A percentile compares a stretch with the other conserved stretches of the same genome.
phyloP scores from a whole-genome alignment of 2,329 filamentous ascomycete species.

The Penicillium frequentans region DNA sequence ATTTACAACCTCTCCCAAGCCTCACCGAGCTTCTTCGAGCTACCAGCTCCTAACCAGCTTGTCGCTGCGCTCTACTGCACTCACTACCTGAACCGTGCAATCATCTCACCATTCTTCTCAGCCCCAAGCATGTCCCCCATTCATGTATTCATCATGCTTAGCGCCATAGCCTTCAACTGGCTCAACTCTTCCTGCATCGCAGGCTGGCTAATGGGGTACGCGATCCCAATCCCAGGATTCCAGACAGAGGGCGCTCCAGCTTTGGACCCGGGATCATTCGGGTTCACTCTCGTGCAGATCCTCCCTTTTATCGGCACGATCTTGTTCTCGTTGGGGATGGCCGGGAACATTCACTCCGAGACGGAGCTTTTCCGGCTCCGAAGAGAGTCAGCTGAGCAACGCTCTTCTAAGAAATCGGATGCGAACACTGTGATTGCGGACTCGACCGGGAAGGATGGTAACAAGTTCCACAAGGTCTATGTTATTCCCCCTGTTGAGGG shows the following conservation, averaged over 20 bases:
- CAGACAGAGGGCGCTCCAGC: conserved; percentile 12
- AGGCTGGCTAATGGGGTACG: conserved; percentile 80
- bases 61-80: conserved; percentile 57
- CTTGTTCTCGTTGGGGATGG: conserved; percentile 74
- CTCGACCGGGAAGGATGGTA: conserved; percentile 32
- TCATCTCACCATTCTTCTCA: conserved; percentile 74
- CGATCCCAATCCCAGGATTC: conserved; percentile 43
- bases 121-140: conserved; percentile 94
- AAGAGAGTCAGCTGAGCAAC: conserved; percentile 58
- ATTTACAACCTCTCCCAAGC: conserved; percentile 71
- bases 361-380: conserved; percentile 86
- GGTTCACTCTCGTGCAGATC: conserved; percentile 14
- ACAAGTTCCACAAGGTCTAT: conserved; percentile 76
- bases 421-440: conserved; percentile 14
- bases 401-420: conserved; percentile 55
- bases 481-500: conserved; percentile 78
- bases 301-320: conserved; percentile 64
- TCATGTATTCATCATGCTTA: conserved; percentile 65
- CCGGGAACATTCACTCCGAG: conserved; percentile 85
- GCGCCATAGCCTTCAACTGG: conserved; percentile 73
- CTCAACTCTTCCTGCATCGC: conserved; percentile 76
- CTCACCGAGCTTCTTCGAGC: conserved; percentile 52
- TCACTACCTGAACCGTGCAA: conserved; percentile 88
- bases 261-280: conserved; percentile 8
- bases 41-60: conserved; percentile 39